Conservation (phyloP, 176 grass and related monocot genomes). For the Hordeum vulgare region MorexV3_pseudomolecules_assembly NC_058522.1:525363101-525363600, state of each 20-base stretch:
- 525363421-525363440: neutral
- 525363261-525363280: neutral
- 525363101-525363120: no score
- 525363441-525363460: slow-evolving; percentile 9
- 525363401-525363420: neutral
- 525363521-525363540: neutral
- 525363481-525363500: slow-evolving; percentile 10
- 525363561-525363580: no score
- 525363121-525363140: no score
- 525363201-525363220: no score
- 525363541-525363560: neutral
- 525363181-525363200: no score
- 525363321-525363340: slow-evolving; percentile 10
- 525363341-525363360: neutral
- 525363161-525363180: neutral
- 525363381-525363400: neutral
- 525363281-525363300: slow-evolving; percentile 10
- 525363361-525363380: neutral
- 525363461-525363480: neutral
- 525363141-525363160: neutral
- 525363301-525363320: neutral
- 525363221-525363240: neutral
- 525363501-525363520: neutral
- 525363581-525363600: neutral
- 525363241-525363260: neutral